These are phyloP conservation scores for Diaporthe sp. DNA, from an alignment of 2,329 filamentous ascomycete genomes.

Conservation along the genomic window DNA sequence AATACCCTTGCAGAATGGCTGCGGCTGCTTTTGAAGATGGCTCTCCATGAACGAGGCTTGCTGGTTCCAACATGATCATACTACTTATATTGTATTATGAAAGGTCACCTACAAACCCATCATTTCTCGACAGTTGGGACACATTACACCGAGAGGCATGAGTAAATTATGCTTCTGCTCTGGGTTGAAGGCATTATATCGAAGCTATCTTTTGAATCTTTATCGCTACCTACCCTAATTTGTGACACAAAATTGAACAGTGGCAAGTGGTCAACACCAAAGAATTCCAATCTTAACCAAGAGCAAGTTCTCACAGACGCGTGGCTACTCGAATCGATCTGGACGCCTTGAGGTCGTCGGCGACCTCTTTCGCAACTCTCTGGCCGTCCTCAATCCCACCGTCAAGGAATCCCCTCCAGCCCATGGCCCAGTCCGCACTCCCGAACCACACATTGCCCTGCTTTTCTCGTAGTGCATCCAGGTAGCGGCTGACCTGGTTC, in stretches of 20 bases:
- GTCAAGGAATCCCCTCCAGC: constrained; percentile 38
- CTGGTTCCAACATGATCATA: no score
- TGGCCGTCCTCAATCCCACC: constrained; percentile 38
- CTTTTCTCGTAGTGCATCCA: constrained; percentile 29
- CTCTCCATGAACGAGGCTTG: no score
- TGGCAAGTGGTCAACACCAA: neutral
- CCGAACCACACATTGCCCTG: constrained; percentile 38
- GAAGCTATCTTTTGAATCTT: no score
- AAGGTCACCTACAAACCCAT: no score
- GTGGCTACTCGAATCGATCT: neutral
- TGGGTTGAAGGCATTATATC: no score
- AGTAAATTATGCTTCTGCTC: no score
- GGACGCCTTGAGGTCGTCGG: constrained; percentile 26
- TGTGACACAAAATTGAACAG: neutral
- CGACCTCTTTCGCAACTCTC: constrained; percentile 37
- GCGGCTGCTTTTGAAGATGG: no score
- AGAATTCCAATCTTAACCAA: neutral
- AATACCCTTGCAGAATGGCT: no score
- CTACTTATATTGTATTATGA: no score
- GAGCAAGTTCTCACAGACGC: neutral
- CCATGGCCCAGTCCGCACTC: constrained; percentile 40
- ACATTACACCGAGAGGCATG: no score
- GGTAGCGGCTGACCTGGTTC: constrained; percentile 35
- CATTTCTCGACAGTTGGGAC: no score
- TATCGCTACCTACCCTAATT: neutral